Evolutionary conservation across 108 stramenopile species (phyloP).

Genomic region (Aureococcus anophagefferens): DNA sequence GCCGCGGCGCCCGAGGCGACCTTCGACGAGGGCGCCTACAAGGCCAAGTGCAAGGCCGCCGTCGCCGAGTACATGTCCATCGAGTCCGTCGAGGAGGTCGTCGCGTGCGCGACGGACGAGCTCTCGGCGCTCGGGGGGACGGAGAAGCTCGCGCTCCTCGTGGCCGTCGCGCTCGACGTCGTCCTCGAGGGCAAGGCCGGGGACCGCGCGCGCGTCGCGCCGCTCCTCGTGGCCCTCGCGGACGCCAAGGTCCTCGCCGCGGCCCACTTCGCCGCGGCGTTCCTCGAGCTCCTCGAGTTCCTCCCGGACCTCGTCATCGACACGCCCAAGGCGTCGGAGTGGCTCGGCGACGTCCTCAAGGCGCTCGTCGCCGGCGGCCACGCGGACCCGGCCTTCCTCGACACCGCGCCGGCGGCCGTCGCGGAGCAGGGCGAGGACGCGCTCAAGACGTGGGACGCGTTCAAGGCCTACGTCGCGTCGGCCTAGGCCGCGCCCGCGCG

Average conservation of each 20-base stretch:
- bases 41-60: conserved; percentile 5
- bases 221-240: neutral
- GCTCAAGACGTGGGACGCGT: neutral
- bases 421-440: neutral
- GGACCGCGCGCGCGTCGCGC: neutral
- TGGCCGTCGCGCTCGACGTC: neutral
- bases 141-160: neutral
- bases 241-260: neutral
- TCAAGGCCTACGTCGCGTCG: neutral
- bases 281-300: neutral
- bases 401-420: neutral
- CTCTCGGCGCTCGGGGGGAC: neutral
- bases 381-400: neutral
- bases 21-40: conserved; percentile 6
- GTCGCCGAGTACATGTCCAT: conserved; percentile 12
- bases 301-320: neutral
- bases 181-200: neutral
- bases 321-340: neutral
- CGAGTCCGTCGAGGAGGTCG: conserved; percentile 3
- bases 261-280: neutral
- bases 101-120: conserved; percentile 1
- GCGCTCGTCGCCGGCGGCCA: neutral
- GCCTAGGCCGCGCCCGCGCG: no score
- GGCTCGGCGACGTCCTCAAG: neutral
- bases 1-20: neutral